Evolutionary conservation across 2,329 filamentous ascomycete genomes (phyloP), one percentile per base, ranked within the genome.

Genomic region (Fusarium sororula): DNA sequence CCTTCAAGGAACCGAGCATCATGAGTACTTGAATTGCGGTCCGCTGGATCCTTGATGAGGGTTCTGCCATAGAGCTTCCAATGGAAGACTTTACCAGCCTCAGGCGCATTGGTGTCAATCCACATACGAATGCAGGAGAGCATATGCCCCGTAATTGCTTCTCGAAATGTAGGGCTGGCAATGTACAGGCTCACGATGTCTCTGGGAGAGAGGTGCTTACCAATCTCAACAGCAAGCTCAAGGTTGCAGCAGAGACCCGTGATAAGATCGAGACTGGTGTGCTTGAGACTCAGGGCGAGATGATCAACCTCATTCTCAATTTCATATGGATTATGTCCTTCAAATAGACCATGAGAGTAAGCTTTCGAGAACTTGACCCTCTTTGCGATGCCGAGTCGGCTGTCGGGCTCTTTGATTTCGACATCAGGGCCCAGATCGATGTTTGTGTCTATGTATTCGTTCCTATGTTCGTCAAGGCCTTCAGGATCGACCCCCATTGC

Each of bases 181-280:
- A 87, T 84, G 83, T 93, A 94, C 39, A 95, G 85, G 50, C 84
- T 87, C 67, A 94, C 79, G 12, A 95, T 83, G 60, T 91, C 90
- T 20, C 82, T 78, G 1, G 89, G 81, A 13, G 81, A 79, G 26
- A 94, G 85, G 66, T 88, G 84, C 72, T 86, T 85, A 66, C 87
- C 86, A 13, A 93, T 77, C 55, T 87, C 83, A 53, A 91, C 83
- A 50, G 87, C 81, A 8, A 94, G 81, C 60, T 90, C 88, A 9
- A 86, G 80, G 71, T 83, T 83, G 53, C 81, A 81, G 62, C 82
- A 84, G 22, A 89, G 66, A 1, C 80, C 81, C 41, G 81, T 82
- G 74, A 89, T 79, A 51, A 88, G 78, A 72, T 88, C 84, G 55
- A 83, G 81, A 24, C 77, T 78, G 10, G 66, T 62, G 17, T 79